Percentiles rank a stretch among this genome's conserved stretches.
These are phyloP conservation scores for Potentilla sterilis DNA, from an alignment of 306 rosid genomes.

Conservation along the genomic window DNA sequence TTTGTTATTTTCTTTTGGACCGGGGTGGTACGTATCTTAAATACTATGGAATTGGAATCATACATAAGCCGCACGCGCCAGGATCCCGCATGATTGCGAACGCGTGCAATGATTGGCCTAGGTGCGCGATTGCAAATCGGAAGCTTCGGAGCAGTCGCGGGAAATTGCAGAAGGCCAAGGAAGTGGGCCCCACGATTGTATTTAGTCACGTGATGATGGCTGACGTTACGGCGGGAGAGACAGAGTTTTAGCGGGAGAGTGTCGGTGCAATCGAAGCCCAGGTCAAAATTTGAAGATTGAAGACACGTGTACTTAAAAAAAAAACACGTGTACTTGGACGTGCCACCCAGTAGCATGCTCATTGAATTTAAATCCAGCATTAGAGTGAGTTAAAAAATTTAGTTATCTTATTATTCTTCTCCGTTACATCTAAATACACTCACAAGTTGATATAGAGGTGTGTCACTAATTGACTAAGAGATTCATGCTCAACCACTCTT, in stretches of 20 bases:
- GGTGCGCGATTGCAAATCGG: background rate
- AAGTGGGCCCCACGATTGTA: background rate
- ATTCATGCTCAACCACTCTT: too few species aligned
- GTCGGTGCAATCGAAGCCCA: background rate
- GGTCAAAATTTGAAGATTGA: background rate
- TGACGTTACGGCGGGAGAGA: background rate
- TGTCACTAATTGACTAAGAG: too few species aligned
- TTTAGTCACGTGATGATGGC: background rate
- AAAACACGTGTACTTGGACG: too few species aligned
- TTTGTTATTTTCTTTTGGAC: background rate
- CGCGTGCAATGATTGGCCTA: background rate
- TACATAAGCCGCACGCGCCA: constrained; percentile 1
- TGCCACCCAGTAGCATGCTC: too few species aligned
- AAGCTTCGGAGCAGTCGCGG: constrained; percentile 2
- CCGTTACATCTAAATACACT: too few species aligned
- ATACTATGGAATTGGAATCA: background rate
- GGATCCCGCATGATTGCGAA: background rate
- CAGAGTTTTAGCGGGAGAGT: background rate
- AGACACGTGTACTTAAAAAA: background rate
- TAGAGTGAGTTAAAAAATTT: too few species aligned
- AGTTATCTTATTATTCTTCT: too few species aligned
- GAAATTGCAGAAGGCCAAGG: background rate
- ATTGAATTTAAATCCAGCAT: too few species aligned
- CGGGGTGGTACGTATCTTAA: background rate
- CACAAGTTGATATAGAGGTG: too few species aligned